Evolutionary conservation across 1,139 yeast species (phyloP).

Genomic region (Taiozyma sp.): DNA sequence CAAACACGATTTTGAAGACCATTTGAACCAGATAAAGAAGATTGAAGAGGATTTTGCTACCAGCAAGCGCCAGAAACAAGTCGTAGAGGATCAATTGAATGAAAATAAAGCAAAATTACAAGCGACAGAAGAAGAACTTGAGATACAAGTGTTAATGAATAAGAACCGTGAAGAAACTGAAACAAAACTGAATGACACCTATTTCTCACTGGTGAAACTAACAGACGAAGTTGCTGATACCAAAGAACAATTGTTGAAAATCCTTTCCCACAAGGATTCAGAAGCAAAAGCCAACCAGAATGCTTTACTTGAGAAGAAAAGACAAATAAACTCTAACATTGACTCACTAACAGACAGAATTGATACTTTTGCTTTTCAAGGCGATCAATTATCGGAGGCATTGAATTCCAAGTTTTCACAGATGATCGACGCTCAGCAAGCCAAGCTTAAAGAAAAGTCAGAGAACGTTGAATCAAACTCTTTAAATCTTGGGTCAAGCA

Average conservation of each 20-base stretch:
- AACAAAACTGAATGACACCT: constrained; percentile 12
- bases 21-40: constrained; percentile 22
- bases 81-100: constrained; percentile 23
- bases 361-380: not conserved
- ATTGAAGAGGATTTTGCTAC: constrained; percentile 26
- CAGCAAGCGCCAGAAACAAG: constrained; percentile 30
- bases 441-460: constrained; percentile 10
- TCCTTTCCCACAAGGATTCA: constrained; percentile 13
- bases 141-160: constrained; percentile 20
- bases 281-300: constrained; percentile 14
- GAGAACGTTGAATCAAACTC: constrained; percentile 4
- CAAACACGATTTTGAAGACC: constrained; percentile 28
- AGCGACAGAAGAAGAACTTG: constrained; percentile 17
- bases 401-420: not conserved
- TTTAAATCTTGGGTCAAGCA: not conserved
- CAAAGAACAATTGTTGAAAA: constrained; percentile 17
- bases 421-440: constrained; percentile 10
- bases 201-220: constrained; percentile 6
- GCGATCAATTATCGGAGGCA: not conserved
- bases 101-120: constrained; percentile 26
- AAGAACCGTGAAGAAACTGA: constrained; percentile 23
- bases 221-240: constrained; percentile 11
- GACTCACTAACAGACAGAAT: constrained; percentile 4
- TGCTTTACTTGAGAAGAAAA: constrained; percentile 8
- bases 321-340: constrained; percentile 2